Percentiles rank a stretch among this genome's conserved stretches.
These are phyloP conservation scores for Panicum hallii DNA, from an alignment of 202 grass and related monocot species.

Conservation along the genomic window DNA sequence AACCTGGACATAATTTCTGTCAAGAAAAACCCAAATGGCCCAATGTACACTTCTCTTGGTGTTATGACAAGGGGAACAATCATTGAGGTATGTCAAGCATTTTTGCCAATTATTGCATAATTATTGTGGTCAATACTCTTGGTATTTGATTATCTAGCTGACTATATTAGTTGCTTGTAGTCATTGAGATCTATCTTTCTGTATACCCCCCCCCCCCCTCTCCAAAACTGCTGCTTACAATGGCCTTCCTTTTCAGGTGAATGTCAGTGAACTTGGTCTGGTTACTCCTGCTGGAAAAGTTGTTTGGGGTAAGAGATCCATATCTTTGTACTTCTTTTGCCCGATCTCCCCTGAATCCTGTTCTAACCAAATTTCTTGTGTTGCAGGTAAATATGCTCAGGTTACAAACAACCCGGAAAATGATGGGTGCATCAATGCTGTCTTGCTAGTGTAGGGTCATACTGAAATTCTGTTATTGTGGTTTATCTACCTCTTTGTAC, in stretches of 20 bases:
- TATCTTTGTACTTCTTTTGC: neutral
- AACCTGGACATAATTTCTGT: conserved; percentile 91
- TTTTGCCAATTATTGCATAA: neutral
- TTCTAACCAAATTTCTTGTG: neutral
- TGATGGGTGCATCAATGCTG: conserved; percentile 91
- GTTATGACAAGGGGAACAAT: conserved; percentile 92
- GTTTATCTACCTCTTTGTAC: neutral
- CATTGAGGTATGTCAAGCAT: conserved; percentile 63
- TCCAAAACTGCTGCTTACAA: neutral
- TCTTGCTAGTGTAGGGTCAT: conserved; percentile 68
- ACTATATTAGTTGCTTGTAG: neutral
- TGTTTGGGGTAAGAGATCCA: conserved; percentile 77
- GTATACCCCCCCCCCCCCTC: neutral
- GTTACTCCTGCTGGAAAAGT: conserved; percentile 97
- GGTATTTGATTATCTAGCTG: neutral
- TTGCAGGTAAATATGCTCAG: conserved; percentile 91
- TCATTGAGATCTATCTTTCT: neutral
- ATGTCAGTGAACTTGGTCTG: conserved; percentile 90
- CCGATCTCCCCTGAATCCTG: neutral
- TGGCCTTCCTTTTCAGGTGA: conserved; percentile 53
- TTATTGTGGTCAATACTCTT: neutral
- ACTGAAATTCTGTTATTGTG: neutral
- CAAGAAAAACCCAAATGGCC: conserved; percentile 95
- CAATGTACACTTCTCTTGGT: conserved; percentile 94
- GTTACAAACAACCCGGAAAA: conserved; percentile 95